Base-by-base conservation (phyloP, 2,329 filamentous ascomycete species). In the Didymella sp. region DNA sequence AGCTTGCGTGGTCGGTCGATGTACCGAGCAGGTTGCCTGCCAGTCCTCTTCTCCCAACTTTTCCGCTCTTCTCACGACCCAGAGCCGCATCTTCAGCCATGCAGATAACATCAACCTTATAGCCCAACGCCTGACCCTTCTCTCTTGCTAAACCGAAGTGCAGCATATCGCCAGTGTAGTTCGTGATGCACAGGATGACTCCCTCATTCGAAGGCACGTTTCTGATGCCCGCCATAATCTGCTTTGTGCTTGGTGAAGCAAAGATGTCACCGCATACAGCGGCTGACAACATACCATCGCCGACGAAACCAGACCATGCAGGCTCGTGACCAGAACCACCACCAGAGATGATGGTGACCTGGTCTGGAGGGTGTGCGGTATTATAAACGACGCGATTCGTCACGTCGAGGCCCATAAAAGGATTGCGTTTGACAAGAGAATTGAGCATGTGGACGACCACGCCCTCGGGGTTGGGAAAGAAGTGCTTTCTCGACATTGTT, bases 401-500 rank as follows among this genome's bases (percentile, higher is more conserved):
- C 6, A 75, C 72, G 58, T 83, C 79, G 52, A 83, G 77, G 8
- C 71, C 75, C 66, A 77, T 73, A 60, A 75, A 71, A 3, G 63
- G 60, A 55, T 83, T 82, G 7, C 80, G 73, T 2, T 77, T 69
- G 27, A 80, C 77, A 19, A 84, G 71, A 4, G 79, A 79, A 41
- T 78, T 77, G 21, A 84, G 76, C 38, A 79, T 79, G 47, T 79
- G 76, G n/a, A 79, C 72, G 1, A 84, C 81, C 15, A 84, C 77
- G 54, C 80, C 81, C 58, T 80, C 77, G 17, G 80, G 81, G 48
- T 76, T 77, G 28, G 79, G 76, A 59, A 84, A 84, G 72, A 84
- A 84, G 67, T 84, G 82, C 71, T 84, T 84, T 24, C 79, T 77
- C 30, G 81, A 82, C 82, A 84, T 84, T 9, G 22, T 54, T 41